Conservation (phyloP, 805 yeast genomes). For the Wickerhamiella australiensis region DNA sequence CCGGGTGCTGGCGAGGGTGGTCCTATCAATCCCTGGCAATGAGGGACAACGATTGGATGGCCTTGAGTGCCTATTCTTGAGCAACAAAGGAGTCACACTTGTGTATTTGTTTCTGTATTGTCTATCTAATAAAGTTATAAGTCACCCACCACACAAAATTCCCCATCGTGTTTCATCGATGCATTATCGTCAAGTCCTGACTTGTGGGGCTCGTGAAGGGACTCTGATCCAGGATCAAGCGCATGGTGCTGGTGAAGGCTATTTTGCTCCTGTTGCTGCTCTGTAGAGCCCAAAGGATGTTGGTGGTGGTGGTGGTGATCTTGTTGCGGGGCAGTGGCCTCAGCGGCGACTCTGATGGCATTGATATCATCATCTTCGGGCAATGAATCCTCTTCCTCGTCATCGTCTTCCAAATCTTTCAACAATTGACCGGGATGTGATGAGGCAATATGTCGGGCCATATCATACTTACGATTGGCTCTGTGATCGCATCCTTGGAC, state of each 20-base stretch:
- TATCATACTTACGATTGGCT: conserved; percentile 31
- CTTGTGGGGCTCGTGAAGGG: background rate
- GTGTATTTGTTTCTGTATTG: too few relatives aligned
- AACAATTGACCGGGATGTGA: background rate
- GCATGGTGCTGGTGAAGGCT: background rate
- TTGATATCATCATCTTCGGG: background rate
- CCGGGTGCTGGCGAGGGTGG: background rate
- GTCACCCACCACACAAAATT: background rate
- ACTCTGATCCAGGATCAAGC: background rate
- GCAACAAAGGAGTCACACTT: too few relatives aligned
- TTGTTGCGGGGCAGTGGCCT: background rate
- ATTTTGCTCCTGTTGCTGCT: background rate
- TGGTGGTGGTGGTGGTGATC: background rate
- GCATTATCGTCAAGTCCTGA: background rate
- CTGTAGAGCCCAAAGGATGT: background rate
- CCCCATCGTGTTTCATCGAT: background rate
- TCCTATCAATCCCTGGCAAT: background rate
- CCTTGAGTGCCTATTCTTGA: too few relatives aligned
- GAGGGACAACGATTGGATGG: too few relatives aligned
- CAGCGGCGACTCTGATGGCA: background rate
- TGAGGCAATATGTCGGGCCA: conserved; percentile 28
- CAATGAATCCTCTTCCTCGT: background rate
- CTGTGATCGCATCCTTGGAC: conserved; percentile 26
- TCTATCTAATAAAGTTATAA: background rate
- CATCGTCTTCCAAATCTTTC: conserved; percentile 4